Percentiles rank a stretch among this genome's conserved stretches.
phyloP scores from a whole-genome alignment of 306 rosid genomes.

The Medicago ruthenica region DNA sequence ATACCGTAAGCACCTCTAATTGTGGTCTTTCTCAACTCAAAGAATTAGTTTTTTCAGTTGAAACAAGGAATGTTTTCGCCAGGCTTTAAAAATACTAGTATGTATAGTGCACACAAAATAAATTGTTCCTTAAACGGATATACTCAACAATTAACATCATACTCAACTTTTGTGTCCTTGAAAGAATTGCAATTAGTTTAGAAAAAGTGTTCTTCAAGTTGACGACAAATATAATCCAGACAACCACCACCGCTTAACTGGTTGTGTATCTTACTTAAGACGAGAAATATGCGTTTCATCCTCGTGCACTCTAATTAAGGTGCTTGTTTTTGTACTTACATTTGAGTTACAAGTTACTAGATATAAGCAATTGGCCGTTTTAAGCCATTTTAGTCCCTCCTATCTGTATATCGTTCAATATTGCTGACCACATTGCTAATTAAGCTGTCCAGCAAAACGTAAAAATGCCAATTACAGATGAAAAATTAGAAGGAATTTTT shows the following conservation, averaged over 20 bases:
- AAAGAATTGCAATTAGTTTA: background rate
- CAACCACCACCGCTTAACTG: slow-evolving; percentile 20
- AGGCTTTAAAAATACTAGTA: too few species aligned
- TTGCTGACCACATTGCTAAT: too few species aligned
- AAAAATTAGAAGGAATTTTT: too few species aligned
- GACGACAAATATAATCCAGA: background rate
- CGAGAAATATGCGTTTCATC: background rate
- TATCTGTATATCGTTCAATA: too few species aligned
- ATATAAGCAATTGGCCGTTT: background rate
- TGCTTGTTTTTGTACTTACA: background rate
- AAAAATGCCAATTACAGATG: too few species aligned
- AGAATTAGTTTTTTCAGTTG: too few species aligned
- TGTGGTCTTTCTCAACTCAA: too few species aligned
- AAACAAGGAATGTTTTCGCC: too few species aligned
- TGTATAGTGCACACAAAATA: background rate
- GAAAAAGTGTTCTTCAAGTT: slow-evolving; percentile 6
- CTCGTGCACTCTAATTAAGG: background rate
- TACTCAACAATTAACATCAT: background rate
- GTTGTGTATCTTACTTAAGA: slow-evolving; percentile 13
- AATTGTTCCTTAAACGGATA: background rate
- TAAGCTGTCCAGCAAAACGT: too few species aligned
- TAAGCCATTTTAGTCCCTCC: background rate
- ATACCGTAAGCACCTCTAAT: too few species aligned
- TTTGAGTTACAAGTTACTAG: background rate
- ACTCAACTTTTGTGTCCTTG: background rate